Evolutionary conservation across 2,329 filamentous ascomycete species (phyloP), one percentile per base, ranked within the genome.

Genomic region (Colletotrichum spaethianum): DNA sequence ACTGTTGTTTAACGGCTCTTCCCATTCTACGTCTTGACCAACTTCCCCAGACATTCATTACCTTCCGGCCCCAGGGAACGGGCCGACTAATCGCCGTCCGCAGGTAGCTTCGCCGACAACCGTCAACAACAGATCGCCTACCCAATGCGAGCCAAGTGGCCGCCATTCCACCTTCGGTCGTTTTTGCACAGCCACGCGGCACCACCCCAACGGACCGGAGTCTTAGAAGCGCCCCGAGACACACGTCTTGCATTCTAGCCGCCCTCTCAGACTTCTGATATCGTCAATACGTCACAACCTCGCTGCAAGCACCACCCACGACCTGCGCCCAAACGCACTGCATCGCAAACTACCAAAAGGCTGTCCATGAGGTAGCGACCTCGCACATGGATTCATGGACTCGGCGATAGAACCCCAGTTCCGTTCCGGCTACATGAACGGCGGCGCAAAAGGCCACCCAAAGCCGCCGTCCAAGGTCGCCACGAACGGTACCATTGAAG

Each of bases 341-440:
- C 67, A 63, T 50, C 59, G 52, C 56, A 40, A 48, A 59, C n/a
- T 23, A 48, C 59, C 36, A 53, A 16, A 28, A 31, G 52, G 42
- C 64, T 40, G 50, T 72, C 67, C 61, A 62, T 71, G 70, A 73
- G 67, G 67, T 71, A 71, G 55, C 70, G 48, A 28, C 55, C 70
- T 57, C 52, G 63, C 65, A 69, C 63, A 74, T 74, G 70, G 73
- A 66, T 74, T 67, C 62, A 74, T 74, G 73, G 73, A 74, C 70
- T 73, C 73, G 56, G 73, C 62, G 60, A 67, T 73, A 64, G 70
- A 61, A 57, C 60, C 70, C 56, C 64, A 74, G 53, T 63, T 70
- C 53, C 65, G 65, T 50, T 57, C 70, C 28, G 73, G 73, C 70
- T 46, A 16, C 40, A 33, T 61, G 48, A 64, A 65, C 56, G 48